Evolutionary conservation across 2,329 filamentous ascomycete species (phyloP).

Genomic region (Madurella mycetomatis): DNA sequence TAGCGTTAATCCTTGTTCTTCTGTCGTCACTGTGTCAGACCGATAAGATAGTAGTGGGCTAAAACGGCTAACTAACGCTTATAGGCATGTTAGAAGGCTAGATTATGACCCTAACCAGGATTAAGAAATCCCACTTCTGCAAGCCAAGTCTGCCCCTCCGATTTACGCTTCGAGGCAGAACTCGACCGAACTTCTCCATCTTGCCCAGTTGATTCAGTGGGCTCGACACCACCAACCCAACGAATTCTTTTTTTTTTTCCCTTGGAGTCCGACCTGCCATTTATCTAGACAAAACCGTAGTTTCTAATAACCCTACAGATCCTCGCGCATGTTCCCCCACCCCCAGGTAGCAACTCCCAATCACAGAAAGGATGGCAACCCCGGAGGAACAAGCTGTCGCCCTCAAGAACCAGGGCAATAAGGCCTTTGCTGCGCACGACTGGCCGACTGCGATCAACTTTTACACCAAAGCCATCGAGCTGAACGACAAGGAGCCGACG

Average conservation of each 20-base stretch:
- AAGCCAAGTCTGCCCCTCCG: constrained; percentile 13
- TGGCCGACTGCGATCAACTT: constrained; percentile 77
- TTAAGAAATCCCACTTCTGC: neutral
- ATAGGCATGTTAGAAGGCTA: constrained; percentile 17
- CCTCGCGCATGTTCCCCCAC: constrained; percentile 10
- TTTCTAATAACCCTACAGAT: neutral
- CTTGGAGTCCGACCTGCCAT: neutral
- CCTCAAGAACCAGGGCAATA: constrained; percentile 91
- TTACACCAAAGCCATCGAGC: constrained; percentile 82
- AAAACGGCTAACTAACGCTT: constrained; percentile 3
- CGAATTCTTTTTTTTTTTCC: neutral
- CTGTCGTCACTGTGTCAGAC: too few species aligned
- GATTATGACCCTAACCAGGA: constrained; percentile 6
- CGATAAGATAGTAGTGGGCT: too few species aligned
- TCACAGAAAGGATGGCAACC: constrained; percentile 26
- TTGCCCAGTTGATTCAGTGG: constrained; percentile 5
- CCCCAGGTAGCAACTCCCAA: constrained; percentile 12
- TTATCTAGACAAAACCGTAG: neutral
- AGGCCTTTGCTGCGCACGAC: constrained; percentile 83
- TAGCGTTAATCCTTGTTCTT: too few species aligned
- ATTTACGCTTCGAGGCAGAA: constrained; percentile 21
- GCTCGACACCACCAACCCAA: constrained; percentile 4
- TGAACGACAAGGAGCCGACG: constrained; percentile 77
- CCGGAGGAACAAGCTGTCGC: constrained; percentile 67
- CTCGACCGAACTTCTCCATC: constrained; percentile 4